Evolutionary conservation across 1,284 basidiomycete species (phyloP).

Genomic region (Ustilago bromivora): DNA sequence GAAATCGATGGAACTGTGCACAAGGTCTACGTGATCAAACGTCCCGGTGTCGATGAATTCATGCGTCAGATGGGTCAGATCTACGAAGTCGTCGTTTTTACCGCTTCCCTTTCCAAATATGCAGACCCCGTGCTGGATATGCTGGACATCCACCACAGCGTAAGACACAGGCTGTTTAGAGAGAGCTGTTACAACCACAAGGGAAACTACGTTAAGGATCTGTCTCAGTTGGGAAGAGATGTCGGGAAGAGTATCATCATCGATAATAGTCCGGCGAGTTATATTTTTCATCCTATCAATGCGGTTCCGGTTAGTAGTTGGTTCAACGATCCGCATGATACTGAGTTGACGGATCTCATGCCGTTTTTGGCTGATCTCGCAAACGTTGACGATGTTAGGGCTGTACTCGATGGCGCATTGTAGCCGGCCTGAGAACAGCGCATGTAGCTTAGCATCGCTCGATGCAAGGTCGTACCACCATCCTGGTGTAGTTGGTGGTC

Average conservation of each 20-base stretch:
- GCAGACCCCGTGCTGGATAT: constrained; percentile 98
- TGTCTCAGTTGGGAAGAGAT: constrained; percentile 93
- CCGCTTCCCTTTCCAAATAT: constrained; percentile 97
- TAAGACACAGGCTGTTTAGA: constrained; percentile 94
- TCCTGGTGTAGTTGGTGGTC: background rate
- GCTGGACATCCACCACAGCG: constrained; percentile 89
- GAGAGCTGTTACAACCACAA: constrained; percentile 99
- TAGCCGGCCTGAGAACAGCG: background rate
- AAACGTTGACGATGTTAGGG: constrained; percentile 88
- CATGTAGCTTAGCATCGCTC: too few relatives aligned
- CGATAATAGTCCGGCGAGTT: constrained; percentile 98
- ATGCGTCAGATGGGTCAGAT: constrained; percentile 96
- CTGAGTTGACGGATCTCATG: constrained; percentile 92
- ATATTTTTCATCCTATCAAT: constrained; percentile 99
- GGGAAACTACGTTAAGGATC: constrained; percentile 99
- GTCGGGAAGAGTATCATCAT: constrained; percentile 95
- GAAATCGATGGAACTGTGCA: constrained; percentile 98
- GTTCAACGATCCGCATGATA: constrained; percentile 88
- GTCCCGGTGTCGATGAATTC: constrained; percentile 97
- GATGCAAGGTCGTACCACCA: too few relatives aligned
- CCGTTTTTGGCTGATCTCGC: constrained; percentile 91
- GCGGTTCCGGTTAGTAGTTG: constrained; percentile 98
- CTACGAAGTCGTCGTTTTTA: constrained; percentile 98
- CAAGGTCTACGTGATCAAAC: constrained; percentile 98
- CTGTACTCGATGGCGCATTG: constrained; percentile 78